Evolutionary conservation across 2,329 filamentous ascomycete species (phyloP).

Genomic region (Orbilia oligospora): DNA sequence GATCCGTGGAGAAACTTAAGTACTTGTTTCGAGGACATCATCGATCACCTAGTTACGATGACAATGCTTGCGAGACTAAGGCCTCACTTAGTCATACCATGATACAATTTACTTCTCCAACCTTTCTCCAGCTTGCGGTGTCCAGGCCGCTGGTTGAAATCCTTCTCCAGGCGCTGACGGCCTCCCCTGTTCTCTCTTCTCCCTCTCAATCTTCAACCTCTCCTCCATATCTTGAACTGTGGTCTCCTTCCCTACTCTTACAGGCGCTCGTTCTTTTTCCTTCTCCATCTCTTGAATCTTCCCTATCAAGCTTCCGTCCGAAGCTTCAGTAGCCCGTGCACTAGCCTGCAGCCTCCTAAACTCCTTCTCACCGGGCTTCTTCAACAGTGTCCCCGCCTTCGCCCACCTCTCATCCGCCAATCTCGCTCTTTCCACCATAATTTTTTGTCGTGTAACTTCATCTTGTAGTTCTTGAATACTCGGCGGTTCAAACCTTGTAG

Average conservation of each 20-base stretch:
- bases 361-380: constrained; percentile 35
- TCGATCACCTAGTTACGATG: no score
- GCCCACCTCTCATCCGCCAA: constrained; percentile 77
- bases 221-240: constrained; percentile 54
- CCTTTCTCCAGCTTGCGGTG: constrained; percentile 8
- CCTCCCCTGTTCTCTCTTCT: constrained; percentile 47
- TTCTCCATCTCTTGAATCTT: not conserved
- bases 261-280: not conserved
- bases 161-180: constrained; percentile 44
- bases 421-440: constrained; percentile 73
- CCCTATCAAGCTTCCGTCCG: constrained; percentile 37
- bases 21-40: no score
- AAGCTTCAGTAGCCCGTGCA: constrained; percentile 28
- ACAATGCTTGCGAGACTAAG: no score
- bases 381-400: constrained; percentile 71
- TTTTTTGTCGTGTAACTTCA: constrained; percentile 70
- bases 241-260: constrained; percentile 28
- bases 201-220: constrained; percentile 48
- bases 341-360: constrained; percentile 25
- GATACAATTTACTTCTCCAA: not conserved
- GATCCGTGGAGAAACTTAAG: no score
- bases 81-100: not conserved
- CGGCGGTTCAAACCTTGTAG: constrained; percentile 73
- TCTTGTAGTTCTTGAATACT: constrained; percentile 72
- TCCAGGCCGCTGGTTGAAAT: constrained; percentile 52